Conservation (phyloP, 2,329 filamentous ascomycete genomes). For the Talaromyces atroroseus region DNA sequence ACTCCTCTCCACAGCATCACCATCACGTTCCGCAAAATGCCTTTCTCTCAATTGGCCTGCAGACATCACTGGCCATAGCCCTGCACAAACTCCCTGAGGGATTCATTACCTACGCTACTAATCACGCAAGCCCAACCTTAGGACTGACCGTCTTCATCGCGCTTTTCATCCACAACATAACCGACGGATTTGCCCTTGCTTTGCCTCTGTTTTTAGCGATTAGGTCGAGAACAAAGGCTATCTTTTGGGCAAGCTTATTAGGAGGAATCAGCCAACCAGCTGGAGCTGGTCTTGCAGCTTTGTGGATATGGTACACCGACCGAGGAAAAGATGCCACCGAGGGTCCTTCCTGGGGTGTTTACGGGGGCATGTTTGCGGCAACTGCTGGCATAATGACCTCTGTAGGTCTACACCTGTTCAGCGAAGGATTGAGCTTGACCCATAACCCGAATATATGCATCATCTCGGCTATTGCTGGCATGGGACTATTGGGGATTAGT, state of each 20-base stretch:
- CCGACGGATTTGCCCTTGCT: conserved; percentile 91
- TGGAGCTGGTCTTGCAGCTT: conserved; percentile 74
- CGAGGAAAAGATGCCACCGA: conserved; percentile 34
- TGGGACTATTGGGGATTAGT: conserved; percentile 80
- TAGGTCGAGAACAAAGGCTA: conserved; percentile 70
- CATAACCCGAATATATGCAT: conserved; percentile 35
- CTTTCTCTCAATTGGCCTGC: conserved; percentile 89
- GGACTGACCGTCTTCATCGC: conserved; percentile 92
- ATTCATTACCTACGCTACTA: conserved; percentile 90
- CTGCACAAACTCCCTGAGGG: conserved; percentile 90
- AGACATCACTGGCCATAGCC: conserved; percentile 91
- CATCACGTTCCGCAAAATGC: conserved; percentile 94
- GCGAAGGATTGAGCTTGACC: conserved; percentile 76
- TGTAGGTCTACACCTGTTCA: conserved; percentile 82
- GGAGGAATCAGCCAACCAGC: conserved; percentile 84
- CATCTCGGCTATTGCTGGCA: conserved; percentile 49
- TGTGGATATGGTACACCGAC: conserved; percentile 75
- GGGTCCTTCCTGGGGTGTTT: conserved; percentile 50
- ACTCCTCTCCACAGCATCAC: conserved; percentile 54
- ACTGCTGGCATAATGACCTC: conserved; percentile 95
- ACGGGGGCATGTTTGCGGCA: conserved; percentile 68
- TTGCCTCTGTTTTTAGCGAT: conserved; percentile 89
- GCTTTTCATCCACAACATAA: conserved; percentile 96
- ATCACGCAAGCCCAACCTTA: conserved; percentile 84
- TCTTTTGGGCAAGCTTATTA: conserved; percentile 75